phyloP scores from a whole-genome alignment of 768 basidiomycete species.

The Lactifluus rugatus region DNA sequence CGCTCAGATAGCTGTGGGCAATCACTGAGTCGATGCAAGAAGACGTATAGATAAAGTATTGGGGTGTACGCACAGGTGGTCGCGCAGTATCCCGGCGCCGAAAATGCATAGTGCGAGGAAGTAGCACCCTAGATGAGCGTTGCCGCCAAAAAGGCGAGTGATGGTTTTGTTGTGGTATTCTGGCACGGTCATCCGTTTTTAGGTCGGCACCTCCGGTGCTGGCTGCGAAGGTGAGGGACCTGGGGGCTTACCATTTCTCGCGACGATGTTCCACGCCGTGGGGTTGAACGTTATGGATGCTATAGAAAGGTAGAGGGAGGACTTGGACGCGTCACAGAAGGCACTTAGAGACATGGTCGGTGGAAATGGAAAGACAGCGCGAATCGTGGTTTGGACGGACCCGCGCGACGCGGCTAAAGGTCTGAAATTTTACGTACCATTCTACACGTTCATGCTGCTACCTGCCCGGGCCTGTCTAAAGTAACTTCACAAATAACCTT shows the following conservation, averaged over 20 bases:
- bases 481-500: too few relatives aligned
- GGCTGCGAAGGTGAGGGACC: neutral
- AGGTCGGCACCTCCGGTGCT: constrained; percentile 25
- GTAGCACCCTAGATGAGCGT: constrained; percentile 70
- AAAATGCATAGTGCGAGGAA: constrained; percentile 81
- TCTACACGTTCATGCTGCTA: too few relatives aligned
- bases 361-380: neutral
- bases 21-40: neutral
- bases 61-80: constrained; percentile 56
- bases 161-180: constrained; percentile 82
- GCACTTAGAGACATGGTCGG: constrained; percentile 26
- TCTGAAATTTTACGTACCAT: neutral
- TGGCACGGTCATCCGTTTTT: constrained; percentile 22
- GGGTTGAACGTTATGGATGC: constrained; percentile 82
- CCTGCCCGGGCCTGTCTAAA: too few relatives aligned
- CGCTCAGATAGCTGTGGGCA: constrained; percentile 54
- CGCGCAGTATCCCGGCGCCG: constrained; percentile 73
- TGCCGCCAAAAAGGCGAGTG: constrained; percentile 73
- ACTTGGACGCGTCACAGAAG: constrained; percentile 50
- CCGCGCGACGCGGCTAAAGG: too few relatives aligned
- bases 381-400: constrained; percentile 2
- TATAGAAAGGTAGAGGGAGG: constrained; percentile 57
- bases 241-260: constrained; percentile 73
- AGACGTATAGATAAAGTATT: neutral
- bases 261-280: constrained; percentile 91